Conservation (phyloP, 352 stramenopile genomes). For the Phytophthora fragariaefolia region DNA sequence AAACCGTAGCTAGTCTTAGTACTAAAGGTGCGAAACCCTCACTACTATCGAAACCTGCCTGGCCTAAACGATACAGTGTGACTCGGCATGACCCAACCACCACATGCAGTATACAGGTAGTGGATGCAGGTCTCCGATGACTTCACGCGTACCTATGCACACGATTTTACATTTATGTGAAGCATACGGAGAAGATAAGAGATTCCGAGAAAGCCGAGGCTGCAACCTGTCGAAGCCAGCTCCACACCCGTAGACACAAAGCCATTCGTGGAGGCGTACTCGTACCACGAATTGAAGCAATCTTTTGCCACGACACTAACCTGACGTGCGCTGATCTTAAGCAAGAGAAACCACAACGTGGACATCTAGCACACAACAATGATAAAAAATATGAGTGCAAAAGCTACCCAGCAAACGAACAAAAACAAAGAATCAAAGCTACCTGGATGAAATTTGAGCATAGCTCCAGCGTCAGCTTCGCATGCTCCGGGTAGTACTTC, state of each 20-base stretch:
- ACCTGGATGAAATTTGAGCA: slow-evolving; percentile 80
- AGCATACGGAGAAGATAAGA: slow-evolving; percentile 41
- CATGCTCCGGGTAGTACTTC: slow-evolving; percentile 83
- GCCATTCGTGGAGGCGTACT: slow-evolving; percentile 68
- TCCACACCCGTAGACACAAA: slow-evolving; percentile 76
- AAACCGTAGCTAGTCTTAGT: too few relatives aligned
- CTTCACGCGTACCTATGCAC: too few relatives aligned
- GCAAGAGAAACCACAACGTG: slow-evolving; percentile 76
- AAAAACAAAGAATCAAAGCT: not conserved
- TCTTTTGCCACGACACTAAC: slow-evolving; percentile 67
- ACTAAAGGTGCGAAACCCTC: too few relatives aligned
- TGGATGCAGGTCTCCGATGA: too few relatives aligned
- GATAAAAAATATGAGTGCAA: not conserved
- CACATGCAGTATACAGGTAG: too few relatives aligned
- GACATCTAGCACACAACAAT: slow-evolving; percentile 58
- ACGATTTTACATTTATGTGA: not conserved
- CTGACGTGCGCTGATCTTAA: slow-evolving; percentile 81
- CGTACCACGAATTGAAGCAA: slow-evolving; percentile 75
- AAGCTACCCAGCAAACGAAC: not conserved
- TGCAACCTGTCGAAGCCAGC: slow-evolving; percentile 68
- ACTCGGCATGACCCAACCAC: too few relatives aligned
- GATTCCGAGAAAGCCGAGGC: slow-evolving; percentile 66
- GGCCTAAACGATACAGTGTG: too few relatives aligned
- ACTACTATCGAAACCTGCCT: too few relatives aligned
- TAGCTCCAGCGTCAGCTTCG: slow-evolving; percentile 70